Percentiles rank a stretch among this genome's conserved stretches.
phyloP scores from a whole-genome alignment of 176 grass and related monocot species.

The Aegilops longissima region DNA sequence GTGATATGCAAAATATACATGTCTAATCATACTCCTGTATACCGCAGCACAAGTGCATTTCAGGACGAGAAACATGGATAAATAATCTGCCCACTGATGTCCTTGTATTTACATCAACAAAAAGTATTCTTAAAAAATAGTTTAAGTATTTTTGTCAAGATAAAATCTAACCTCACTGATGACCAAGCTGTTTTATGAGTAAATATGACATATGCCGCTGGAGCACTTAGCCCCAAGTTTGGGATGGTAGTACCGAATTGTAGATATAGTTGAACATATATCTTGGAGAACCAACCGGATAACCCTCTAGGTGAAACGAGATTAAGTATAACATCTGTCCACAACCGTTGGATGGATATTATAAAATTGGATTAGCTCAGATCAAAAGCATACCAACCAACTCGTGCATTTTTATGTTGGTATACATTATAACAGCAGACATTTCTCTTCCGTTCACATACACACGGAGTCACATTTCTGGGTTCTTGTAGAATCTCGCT shows the following conservation, averaged over 20 bases:
- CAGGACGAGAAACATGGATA: background rate
- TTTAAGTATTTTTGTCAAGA: background rate
- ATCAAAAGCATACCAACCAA: background rate
- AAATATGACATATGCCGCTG: background rate
- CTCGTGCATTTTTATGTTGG: background rate
- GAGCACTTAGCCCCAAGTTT: background rate
- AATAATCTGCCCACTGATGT: background rate
- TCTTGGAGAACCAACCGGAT: background rate
- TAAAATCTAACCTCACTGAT: background rate
- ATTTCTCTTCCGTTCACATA: background rate
- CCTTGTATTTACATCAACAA: conserved; percentile 3
- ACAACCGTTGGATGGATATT: background rate
- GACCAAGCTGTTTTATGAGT: background rate
- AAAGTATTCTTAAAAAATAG: background rate
- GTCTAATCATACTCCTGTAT: conserved; percentile 20
- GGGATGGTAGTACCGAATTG: background rate
- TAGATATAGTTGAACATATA: background rate
- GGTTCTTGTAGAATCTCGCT: background rate
- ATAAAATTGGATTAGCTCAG: background rate
- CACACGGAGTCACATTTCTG: background rate
- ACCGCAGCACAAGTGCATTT: conserved; percentile 1
- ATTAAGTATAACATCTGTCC: background rate
- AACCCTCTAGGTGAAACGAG: background rate
- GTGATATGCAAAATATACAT: background rate
- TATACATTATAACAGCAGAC: background rate